These are phyloP conservation scores for Penicillium sp. DNA, from an alignment of 2,329 filamentous ascomycete species.

Conservation along the genomic window DNA sequence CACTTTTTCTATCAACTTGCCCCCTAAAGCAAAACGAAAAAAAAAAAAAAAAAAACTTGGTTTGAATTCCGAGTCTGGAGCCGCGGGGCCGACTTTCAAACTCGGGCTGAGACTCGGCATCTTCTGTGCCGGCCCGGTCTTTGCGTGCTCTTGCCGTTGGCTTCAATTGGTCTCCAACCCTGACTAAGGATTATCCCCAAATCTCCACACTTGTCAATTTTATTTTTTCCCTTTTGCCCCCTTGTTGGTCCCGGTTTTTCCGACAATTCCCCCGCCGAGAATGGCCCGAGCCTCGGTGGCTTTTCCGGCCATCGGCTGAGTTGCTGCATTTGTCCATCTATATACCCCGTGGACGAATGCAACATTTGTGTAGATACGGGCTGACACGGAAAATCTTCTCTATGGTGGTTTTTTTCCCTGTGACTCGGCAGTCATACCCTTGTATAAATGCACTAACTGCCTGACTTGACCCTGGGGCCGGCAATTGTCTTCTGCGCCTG, in stretches of 20 bases:
- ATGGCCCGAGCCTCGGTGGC: conserved; percentile 21
- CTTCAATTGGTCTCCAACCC: not conserved
- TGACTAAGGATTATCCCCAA: not conserved
- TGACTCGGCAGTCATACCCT: not conserved
- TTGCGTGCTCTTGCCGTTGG: not conserved
- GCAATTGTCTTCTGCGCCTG: not conserved
- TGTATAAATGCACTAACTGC: not conserved
- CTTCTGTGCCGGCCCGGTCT: conserved; percentile 18
- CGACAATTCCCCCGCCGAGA: conserved; percentile 11
- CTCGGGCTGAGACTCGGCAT: conserved; percentile 23
- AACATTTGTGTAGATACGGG: not conserved
- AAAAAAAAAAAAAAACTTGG: not conserved
- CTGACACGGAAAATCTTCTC: not conserved
- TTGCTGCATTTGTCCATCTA: not conserved
- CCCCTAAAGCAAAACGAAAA: not conserved
- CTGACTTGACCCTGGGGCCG: not conserved
- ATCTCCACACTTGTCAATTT: not conserved
- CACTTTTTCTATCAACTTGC: not conserved
- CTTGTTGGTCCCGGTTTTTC: not conserved
- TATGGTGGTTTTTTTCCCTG: not conserved
- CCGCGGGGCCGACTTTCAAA: conserved; percentile 15
- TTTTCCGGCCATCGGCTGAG: conserved; percentile 5
- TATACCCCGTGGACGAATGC: not conserved
- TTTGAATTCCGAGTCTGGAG: conserved; percentile 5
- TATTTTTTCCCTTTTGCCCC: not conserved